Evolutionary conservation across 1,139 yeast species (phyloP).

Genomic region (Lodderomyces jiufengensis): DNA sequence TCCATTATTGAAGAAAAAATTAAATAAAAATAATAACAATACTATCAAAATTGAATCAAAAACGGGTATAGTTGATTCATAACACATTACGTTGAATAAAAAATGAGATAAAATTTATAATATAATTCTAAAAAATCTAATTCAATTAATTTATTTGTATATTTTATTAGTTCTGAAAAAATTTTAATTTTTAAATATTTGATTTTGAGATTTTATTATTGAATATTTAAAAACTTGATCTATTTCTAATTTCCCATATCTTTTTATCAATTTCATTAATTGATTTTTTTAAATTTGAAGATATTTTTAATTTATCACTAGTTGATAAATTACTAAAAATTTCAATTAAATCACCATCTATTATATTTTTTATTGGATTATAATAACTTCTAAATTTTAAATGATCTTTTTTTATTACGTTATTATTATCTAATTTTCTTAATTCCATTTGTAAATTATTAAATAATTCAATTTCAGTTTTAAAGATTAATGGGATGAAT

Average conservation of each 20-base stretch:
- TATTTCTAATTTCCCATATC: slow-evolving; percentile 54
- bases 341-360: slow-evolving; percentile 89
- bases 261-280: slow-evolving; percentile 60
- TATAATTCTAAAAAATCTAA: no score
- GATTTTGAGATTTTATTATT: no score
- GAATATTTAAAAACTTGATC: slow-evolving; percentile 34
- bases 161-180: neutral
- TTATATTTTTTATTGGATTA: slow-evolving; percentile 67
- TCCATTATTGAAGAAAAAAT: neutral
- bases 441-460: slow-evolving; percentile 50
- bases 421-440: slow-evolving; percentile 31
- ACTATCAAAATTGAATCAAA: slow-evolving; percentile 9
- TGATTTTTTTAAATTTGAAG: slow-evolving; percentile 51
- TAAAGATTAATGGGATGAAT: slow-evolving; percentile 62
- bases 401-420: slow-evolving; percentile 62
- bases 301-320: slow-evolving; percentile 43
- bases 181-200: no score
- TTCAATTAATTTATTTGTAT: slow-evolving; percentile 1
- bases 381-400: slow-evolving; percentile 71
- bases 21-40: slow-evolving; percentile 4
- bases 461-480: slow-evolving; percentile 61
- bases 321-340: slow-evolving; percentile 38
- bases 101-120: no score
- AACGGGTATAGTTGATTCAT: slow-evolving; percentile 11
- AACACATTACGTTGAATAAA: no score